These are phyloP conservation scores for Heliocybe sulcata DNA, from an alignment of 1,284 basidiomycete species.

Conservation along the genomic window DNA sequence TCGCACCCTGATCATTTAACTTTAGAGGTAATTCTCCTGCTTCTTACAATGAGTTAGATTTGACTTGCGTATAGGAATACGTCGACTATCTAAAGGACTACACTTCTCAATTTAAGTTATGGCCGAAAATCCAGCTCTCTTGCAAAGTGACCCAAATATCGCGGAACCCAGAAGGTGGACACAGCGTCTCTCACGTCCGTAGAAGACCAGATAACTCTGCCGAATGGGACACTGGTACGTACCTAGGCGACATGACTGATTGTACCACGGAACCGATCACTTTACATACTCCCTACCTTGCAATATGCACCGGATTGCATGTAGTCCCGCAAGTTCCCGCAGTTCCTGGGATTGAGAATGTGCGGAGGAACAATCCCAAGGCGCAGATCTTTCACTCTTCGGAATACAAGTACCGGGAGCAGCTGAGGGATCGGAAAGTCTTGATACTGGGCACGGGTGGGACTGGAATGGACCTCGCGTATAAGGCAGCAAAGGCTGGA, in stretches of 20 bases:
- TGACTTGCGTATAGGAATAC: slow-evolving; percentile 32
- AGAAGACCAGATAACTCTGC: slow-evolving; percentile 12
- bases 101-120: slow-evolving; percentile 36
- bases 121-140: slow-evolving; percentile 32
- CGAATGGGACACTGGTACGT: slow-evolving; percentile 21
- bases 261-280: neutral
- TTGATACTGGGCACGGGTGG: slow-evolving; percentile 59
- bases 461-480: slow-evolving; percentile 62
- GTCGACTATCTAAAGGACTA: slow-evolving; percentile 53
- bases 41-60: neutral
- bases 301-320: slow-evolving; percentile 44
- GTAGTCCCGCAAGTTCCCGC: slow-evolving; percentile 40
- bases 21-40: slow-evolving; percentile 25
- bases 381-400: slow-evolving; percentile 42
- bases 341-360: slow-evolving; percentile 39
- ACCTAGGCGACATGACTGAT: neutral
- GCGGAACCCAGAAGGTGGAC: slow-evolving; percentile 23
- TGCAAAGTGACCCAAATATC: slow-evolving; percentile 35
- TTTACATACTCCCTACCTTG: slow-evolving; percentile 31
- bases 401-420: slow-evolving; percentile 39
- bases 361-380: slow-evolving; percentile 14
- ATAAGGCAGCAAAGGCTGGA: slow-evolving; percentile 42
- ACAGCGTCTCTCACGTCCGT: slow-evolving; percentile 26
- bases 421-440: slow-evolving; percentile 39
- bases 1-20: slow-evolving; percentile 51